A percentile compares a stretch with the other conserved stretches of the same genome.
Conservation (phyloP, 1,284 basidiomycete species). For the Leccinum fuscescens region DNA sequence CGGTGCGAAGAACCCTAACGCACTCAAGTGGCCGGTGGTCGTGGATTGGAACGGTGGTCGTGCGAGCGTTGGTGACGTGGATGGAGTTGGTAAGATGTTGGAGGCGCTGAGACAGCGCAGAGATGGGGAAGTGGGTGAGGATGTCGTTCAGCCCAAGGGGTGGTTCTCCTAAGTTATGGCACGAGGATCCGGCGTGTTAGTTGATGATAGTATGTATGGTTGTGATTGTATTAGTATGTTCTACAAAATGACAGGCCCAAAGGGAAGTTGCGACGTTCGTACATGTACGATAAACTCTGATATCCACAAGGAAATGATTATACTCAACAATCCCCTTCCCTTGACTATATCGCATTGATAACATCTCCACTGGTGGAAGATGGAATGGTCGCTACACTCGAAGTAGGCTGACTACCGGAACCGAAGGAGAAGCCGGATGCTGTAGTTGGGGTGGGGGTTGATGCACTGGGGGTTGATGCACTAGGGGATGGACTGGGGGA, state of each 20-base stretch:
- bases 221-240: neutral
- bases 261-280: neutral
- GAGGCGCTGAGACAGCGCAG: constrained; percentile 60
- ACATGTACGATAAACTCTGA: no score
- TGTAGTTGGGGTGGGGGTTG: no score
- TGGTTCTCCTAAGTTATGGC: constrained; percentile 42
- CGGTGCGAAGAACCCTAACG: constrained; percentile 52
- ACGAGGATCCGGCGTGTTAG: neutral
- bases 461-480: no score
- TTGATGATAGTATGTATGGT: neutral
- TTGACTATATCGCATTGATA: neutral
- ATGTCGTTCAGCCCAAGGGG: constrained; percentile 45
- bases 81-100: constrained; percentile 62
- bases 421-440: no score
- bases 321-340: neutral
- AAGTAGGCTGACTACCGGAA: neutral
- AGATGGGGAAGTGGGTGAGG: constrained; percentile 55
- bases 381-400: neutral
- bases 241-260: neutral
- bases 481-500: neutral
- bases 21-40: constrained; percentile 74
- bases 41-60: constrained; percentile 75
- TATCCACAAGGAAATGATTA: neutral
- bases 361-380: neutral
- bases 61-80: constrained; percentile 63